Evolutionary conservation across 1,284 basidiomycete species (phyloP).

Genomic region (Ustilago vetiveriae): DNA sequence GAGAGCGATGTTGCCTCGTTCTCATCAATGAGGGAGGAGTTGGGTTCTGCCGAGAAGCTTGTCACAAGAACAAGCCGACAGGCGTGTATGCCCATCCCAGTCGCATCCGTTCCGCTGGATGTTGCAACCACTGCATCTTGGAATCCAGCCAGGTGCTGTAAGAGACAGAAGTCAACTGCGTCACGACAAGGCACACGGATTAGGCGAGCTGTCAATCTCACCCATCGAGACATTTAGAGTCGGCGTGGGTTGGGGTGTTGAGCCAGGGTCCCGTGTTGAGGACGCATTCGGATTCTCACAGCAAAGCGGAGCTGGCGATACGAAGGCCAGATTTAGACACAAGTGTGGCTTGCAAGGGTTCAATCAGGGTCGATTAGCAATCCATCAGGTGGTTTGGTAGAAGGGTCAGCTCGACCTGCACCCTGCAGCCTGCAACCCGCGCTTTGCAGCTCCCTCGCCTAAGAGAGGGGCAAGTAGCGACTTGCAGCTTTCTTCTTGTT

Average conservation of each 20-base stretch:
- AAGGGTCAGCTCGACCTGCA: conserved; percentile 3
- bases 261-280: no score
- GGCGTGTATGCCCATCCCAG: no score
- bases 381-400: conserved; percentile 32
- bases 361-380: background rate
- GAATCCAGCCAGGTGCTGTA: background rate
- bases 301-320: background rate
- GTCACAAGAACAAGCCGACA: no score
- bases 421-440: conserved; percentile 23
- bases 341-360: conserved; percentile 7
- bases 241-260: no score
- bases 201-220: background rate
- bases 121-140: no score
- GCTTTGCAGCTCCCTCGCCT: conserved; percentile 16
- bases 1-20: no score
- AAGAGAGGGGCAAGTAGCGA: background rate
- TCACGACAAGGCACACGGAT: conserved; percentile 13
- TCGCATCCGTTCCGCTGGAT: no score
- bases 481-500: background rate
- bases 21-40: no score
- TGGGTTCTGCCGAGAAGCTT: no score
- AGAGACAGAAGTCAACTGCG: background rate
- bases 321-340: background rate
- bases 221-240: no score
- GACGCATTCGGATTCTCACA: no score